Evolutionary conservation across 2,329 filamentous ascomycete species (phyloP), one percentile per base, ranked within the genome.

Genomic region (Apiospora marii): DNA sequence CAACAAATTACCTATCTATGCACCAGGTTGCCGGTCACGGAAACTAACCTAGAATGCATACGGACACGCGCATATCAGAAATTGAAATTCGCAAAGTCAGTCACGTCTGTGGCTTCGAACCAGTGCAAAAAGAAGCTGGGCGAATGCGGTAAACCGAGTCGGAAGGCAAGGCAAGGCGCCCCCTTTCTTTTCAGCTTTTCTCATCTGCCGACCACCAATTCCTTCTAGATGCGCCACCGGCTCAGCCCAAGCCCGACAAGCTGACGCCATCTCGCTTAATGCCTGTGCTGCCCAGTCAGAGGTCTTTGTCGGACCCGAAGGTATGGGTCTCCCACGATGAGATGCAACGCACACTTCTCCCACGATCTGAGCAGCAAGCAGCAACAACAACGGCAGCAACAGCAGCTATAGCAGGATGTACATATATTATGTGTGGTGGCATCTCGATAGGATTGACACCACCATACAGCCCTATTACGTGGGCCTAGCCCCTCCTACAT

Each of bases 251-350:
- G 34, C 58, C 34, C 41, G 58, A 14, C 37, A 41, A 41, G n/a
- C 58, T 41, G 58, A 64, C 58, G 34, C 58, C 58, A 64, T 64
- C 19, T 64, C 58, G 58, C 58, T 64, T 64, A 41, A 22, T 64
- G 58, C 58, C 34, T 64, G 34, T 34, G 30, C 34, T 64, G 58
- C 34, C 58, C 34, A 64, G 58, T 64, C 19, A 64, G 19, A 64
- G 34, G 34, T 13, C 34, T n/a, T n/a, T 34, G 10, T 64, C 58
- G 58, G 58, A 64, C 30, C 58, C 58, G 58, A 64, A 4, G 19
- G 34, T 64, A 64, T 64, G 58, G 58, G 58, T 41, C 58, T 41
- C 58, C 30, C 30, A 37, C 53, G 53, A 61, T 61, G 30, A 37
- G 53, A 61, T 61, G 53, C 27, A n/a, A 37, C 30, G 8, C 8